A percentile compares a stretch with the other conserved stretches of the same genome.
Conservation (phyloP, 2,329 filamentous ascomycete genomes). For the Neoascochyta sp. region DNA sequence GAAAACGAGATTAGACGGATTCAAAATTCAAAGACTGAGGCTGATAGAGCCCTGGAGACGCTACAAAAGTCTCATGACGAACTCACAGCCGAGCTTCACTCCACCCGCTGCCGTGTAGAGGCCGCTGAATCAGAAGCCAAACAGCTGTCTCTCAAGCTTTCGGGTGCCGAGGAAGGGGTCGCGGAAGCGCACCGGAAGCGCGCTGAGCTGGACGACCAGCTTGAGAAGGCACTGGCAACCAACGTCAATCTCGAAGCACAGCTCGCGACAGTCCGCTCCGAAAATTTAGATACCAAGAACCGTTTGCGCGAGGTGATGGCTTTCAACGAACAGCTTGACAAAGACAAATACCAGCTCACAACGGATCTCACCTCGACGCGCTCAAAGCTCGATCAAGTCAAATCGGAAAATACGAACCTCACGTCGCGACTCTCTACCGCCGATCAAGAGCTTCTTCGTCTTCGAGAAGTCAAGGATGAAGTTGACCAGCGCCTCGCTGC, state of each 20-base stretch:
- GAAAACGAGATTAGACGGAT: conserved; percentile 12
- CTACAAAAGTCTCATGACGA: conserved; percentile 13
- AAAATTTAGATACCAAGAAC: conserved; percentile 9
- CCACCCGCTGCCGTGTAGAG: conserved; percentile 13
- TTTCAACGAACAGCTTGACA: conserved; percentile 15
- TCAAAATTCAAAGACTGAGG: conserved; percentile 16
- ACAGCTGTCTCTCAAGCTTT: conserved; percentile 9
- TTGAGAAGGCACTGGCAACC: conserved; percentile 10
- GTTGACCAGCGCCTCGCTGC: conserved; percentile 3
- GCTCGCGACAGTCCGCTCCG: conserved; percentile 11
- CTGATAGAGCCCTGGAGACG: conserved; percentile 14
- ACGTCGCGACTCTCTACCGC: conserved; percentile 9
- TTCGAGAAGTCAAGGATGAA: conserved; percentile 13
- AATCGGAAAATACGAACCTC: conserved; percentile 15
- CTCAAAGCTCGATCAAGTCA: conserved; percentile 13
- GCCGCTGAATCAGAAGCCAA: conserved; percentile 9
- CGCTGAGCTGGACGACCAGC: conserved; percentile 11
- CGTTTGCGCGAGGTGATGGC: conserved; percentile 6
- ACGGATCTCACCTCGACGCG: conserved; percentile 13
- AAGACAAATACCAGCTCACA: too few species aligned
- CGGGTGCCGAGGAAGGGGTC: conserved; percentile 17
- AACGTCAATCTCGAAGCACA: conserved; percentile 19
- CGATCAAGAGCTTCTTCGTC: conserved; percentile 9
- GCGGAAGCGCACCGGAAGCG: conserved; percentile 12
- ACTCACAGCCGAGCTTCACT: conserved; percentile 14